Base-by-base conservation (phyloP, 257 asterid genomes). In the Solanum peruvianum region DNA sequence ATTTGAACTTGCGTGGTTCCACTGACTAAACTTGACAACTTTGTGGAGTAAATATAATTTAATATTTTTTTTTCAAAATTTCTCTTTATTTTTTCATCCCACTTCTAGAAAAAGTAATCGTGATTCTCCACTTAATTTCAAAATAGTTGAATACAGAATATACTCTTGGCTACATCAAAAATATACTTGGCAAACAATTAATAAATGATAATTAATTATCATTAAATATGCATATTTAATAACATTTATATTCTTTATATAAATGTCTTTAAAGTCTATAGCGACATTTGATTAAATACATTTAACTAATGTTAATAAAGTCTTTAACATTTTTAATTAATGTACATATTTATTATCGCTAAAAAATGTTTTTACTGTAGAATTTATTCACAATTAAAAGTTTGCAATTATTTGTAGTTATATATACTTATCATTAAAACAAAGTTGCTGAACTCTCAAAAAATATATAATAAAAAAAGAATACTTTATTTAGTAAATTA, bases 241-340 rank as follows among this genome's bases (percentile, higher is more conserved):
- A 11, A 9, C 4, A 18, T 52, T 52, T 18, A 52, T 9, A 52
- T 16, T 33, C 4, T 16, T 4, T 52, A 16, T 18, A 23, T 52
- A 52, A 52, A 52, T 16, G 11, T 18, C 2, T 16, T 1, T 52
- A 52, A 52, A 56, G 62, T 18, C 1, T 56, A 56, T 56, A 56
- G n/a, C 1, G 11, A 56, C 2, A 56, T 56, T 56, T 18, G 10
- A 56, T 56, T 18, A 0, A 56, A 56, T 56, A 18, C 11, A 56
- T 2, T 56, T 18, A 18, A 56, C 1, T 56, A 56, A 56, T 56
- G 0, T 18, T 1, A 11, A 0, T 56, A 56, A 56, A 56, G 4
- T 0, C 0, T 56, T 18, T 56, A 56, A 0, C 10, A 7, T 1
- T 7, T 18, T 56, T 1, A 1, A 4, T 18, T 18, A 56, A 56